These are phyloP conservation scores for Septoria linicola DNA, from an alignment of 2,329 filamentous ascomycete species.

Conservation along the genomic window DNA sequence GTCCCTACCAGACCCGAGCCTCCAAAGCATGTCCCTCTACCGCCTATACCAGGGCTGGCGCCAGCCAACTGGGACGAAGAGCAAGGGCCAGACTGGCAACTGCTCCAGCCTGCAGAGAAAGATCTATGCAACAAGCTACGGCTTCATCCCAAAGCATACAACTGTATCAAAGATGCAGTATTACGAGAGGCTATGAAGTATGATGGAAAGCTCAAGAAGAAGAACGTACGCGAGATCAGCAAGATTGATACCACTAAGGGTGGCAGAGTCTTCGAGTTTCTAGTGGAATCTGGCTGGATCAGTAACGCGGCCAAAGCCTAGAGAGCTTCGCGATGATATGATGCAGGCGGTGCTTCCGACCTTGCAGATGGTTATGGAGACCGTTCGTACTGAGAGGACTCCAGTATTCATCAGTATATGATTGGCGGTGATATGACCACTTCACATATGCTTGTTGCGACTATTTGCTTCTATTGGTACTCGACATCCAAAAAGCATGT, in stretches of 20 bases:
- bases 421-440: too few species aligned
- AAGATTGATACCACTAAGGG: conserved; percentile 81
- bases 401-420: too few species aligned
- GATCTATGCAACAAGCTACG: conserved; percentile 83
- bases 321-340: too few species aligned
- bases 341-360: too few species aligned
- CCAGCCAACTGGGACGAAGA: conserved; percentile 71
- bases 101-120: conserved; percentile 78
- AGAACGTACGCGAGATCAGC: conserved; percentile 84
- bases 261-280: conserved; percentile 87
- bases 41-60: conserved; percentile 51
- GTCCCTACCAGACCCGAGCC: conserved; percentile 30
- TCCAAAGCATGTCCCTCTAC: conserved; percentile 31
- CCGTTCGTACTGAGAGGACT: too few species aligned
- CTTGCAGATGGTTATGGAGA: too few species aligned
- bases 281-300: conserved; percentile 90
- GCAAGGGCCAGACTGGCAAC: conserved; percentile 76
- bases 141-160: conserved; percentile 88
- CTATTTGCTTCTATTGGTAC: too few species aligned
- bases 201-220: conserved; percentile 88
- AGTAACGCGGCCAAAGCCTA: conserved; percentile 56
- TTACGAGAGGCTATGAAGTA: conserved; percentile 85
- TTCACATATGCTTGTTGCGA: too few species aligned
- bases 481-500: too few species aligned
- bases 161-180: conserved; percentile 92